These are phyloP conservation scores for Cnidoscolus chayamansa DNA, from an alignment of 441 rosid genomes.

Conservation along the genomic window DNA sequence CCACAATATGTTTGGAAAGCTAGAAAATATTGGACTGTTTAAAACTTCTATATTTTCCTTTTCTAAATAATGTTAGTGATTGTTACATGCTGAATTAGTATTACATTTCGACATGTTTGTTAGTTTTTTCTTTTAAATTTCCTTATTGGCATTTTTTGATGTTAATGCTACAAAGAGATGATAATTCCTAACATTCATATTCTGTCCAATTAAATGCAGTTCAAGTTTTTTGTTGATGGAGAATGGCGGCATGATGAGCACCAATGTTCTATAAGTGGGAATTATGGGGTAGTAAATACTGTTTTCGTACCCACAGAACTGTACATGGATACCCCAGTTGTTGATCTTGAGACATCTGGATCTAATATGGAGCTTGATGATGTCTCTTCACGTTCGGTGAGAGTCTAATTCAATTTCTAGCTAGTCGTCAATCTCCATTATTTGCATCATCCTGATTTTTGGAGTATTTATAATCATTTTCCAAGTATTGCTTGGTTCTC, in stretches of 20 bases:
- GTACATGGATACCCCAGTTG: constrained; percentile 37
- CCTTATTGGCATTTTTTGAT: neutral
- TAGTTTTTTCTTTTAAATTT: neutral
- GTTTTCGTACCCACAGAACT: constrained; percentile 48
- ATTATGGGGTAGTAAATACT: constrained; percentile 67
- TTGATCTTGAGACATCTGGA: constrained; percentile 39
- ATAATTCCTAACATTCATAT: neutral
- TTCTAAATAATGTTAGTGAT: too few species aligned
- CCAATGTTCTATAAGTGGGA: constrained; percentile 51
- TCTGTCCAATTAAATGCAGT: constrained; percentile 45
- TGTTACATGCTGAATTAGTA: neutral
- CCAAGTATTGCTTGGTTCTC: neutral
- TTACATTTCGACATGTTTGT: neutral
- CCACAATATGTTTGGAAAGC: neutral
- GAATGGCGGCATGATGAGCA: constrained; percentile 68
- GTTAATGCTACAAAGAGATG: neutral
- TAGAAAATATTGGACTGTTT: neutral
- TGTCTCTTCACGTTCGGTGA: constrained; percentile 42
- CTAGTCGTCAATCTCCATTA: constrained; percentile 3
- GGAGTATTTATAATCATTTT: neutral
- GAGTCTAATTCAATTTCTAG: constrained; percentile 18
- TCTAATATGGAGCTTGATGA: constrained; percentile 86
- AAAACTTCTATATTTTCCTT: neutral
- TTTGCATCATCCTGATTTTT: neutral
- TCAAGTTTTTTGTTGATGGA: constrained; percentile 65